phyloP scores from a whole-genome alignment of 805 yeast genomes.

The Ogataea glucozyma region DNA sequence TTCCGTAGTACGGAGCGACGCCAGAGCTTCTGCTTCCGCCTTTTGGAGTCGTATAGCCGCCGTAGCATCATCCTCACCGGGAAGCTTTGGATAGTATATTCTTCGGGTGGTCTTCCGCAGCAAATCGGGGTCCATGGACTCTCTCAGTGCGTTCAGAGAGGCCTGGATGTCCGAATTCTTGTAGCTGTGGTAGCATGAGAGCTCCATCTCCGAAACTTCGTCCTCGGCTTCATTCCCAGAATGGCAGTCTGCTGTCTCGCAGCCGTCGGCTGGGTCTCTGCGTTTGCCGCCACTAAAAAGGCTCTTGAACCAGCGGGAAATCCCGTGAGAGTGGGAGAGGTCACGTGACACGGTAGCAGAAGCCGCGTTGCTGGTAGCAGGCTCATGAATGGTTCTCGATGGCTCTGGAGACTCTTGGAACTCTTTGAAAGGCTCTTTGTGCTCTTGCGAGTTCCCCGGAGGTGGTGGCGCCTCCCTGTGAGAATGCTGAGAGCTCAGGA shows the following conservation, averaged over 20 bases:
- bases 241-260: background rate
- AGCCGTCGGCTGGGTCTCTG: background rate
- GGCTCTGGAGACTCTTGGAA: no score
- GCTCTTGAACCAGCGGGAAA: conserved; percentile 11
- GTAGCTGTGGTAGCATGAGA: conserved; percentile 20
- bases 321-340: conserved; percentile 1
- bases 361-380: no score
- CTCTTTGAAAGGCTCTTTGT: no score
- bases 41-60: background rate
- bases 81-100: conserved; percentile 1
- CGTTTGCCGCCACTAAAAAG: conserved; percentile 8
- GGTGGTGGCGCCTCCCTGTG: no score
- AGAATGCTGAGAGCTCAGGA: conserved; percentile 9
- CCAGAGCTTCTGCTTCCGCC: no score
- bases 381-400: no score
- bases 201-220: conserved; percentile 5
- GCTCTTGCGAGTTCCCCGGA: no score
- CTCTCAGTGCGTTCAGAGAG: conserved; percentile 16
- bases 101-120: conserved; percentile 20
- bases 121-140: conserved; percentile 15
- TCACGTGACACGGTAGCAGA: no score
- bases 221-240: conserved; percentile 2
- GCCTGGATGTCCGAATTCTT: conserved; percentile 16
- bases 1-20: no score
- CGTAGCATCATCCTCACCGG: background rate